These are phyloP conservation scores for Yamadazyma scolyti DNA, from an alignment of 805 yeast species.

Conservation along the genomic window DNA sequence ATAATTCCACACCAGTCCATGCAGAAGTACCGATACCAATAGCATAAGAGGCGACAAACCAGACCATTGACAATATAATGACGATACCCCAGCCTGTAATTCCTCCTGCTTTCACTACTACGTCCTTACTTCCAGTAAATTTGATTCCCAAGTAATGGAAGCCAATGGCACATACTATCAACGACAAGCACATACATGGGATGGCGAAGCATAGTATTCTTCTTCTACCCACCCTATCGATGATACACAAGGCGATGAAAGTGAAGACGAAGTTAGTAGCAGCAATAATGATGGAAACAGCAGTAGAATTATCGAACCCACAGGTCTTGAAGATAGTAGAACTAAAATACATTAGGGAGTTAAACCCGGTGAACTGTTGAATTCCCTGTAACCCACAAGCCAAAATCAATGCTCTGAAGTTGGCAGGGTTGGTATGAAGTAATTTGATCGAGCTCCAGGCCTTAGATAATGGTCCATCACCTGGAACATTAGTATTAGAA, in stretches of 20 bases:
- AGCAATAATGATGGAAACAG: slow-evolving; percentile 89
- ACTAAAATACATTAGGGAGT: slow-evolving; percentile 92
- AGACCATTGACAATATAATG: slow-evolving; percentile 79
- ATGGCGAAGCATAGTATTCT: slow-evolving; percentile 72
- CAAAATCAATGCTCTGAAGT: slow-evolving; percentile 82
- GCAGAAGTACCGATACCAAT: slow-evolving; percentile 96
- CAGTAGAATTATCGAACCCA: slow-evolving; percentile 87
- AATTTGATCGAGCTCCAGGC: slow-evolving; percentile 59
- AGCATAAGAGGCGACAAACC: slow-evolving; percentile 87
- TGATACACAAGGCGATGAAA: slow-evolving; percentile 75
- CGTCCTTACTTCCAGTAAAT: slow-evolving; percentile 43
- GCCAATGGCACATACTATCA: slow-evolving; percentile 81
- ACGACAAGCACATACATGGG: slow-evolving; percentile 78
- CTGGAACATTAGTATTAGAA: slow-evolving; percentile 40
- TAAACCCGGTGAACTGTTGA: slow-evolving; percentile 96
- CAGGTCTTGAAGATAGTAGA: slow-evolving; percentile 88
- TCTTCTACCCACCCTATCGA: slow-evolving; percentile 88
- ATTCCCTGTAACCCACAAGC: slow-evolving; percentile 94
- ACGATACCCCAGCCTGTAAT: slow-evolving; percentile 85
- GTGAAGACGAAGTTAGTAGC: slow-evolving; percentile 94
- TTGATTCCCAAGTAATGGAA: slow-evolving; percentile 78
- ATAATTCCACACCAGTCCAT: slow-evolving; percentile 96
- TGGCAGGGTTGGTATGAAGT: slow-evolving; percentile 67
- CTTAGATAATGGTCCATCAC: slow-evolving; percentile 39
- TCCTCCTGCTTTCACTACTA: slow-evolving; percentile 34